Evolutionary conservation across 2,329 filamentous ascomycete genomes (phyloP), one percentile per base, ranked within the genome.

Genomic region (Pyrenochaeta sp.): DNA sequence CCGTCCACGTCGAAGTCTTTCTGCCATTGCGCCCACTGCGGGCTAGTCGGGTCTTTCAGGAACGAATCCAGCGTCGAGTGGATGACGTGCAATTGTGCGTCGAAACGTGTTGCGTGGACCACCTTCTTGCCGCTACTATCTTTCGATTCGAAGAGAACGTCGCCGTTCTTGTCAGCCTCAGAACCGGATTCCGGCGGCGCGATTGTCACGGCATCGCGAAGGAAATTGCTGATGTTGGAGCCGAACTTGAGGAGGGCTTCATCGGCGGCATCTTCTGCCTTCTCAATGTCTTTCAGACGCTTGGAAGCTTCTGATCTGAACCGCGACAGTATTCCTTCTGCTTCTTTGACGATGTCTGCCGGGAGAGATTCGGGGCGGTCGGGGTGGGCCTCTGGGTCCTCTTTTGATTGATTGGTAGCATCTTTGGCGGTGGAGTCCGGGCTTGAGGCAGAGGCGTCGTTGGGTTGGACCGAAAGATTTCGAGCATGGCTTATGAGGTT

Each of bases 71-170:
- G 72, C 14, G 85, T 88, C 4, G 90, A 92, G 71, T 99, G 94
- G 47, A 99, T 92, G 22, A 96, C 91, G 67, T 99, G 93, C 50
- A 99, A 77, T 72, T 97, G 94, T 1, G 94, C 94, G 65, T 99
- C 94, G 67, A 96, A 93, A 49, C 94, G 83, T 37, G 91, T 96
- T 1, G 90, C 89, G 69, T 99, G 94, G 53, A 97, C 96, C 11
- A 97, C 90, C 41, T 94, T 82, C 78, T 94, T 96, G 18, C 92
- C 93, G 35, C 83, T 83, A 4, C 88, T 85, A 71, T 96, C 93
- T 69, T 93, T 96, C 66, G 90, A 96, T 75, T 97, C 94, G 62
- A 97, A 99, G 4, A 96, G 78, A 21, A 96, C 84, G 35, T 87
- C 69, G 13, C 58, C 59, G 1, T 61, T 54, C 48, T 72, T 72